Percentiles rank a stretch among this genome's conserved stretches.
Evolutionary conservation across 495 filamentous ascomycete genomes (phyloP).

Genomic region (Talaromyces proteolyticus): DNA sequence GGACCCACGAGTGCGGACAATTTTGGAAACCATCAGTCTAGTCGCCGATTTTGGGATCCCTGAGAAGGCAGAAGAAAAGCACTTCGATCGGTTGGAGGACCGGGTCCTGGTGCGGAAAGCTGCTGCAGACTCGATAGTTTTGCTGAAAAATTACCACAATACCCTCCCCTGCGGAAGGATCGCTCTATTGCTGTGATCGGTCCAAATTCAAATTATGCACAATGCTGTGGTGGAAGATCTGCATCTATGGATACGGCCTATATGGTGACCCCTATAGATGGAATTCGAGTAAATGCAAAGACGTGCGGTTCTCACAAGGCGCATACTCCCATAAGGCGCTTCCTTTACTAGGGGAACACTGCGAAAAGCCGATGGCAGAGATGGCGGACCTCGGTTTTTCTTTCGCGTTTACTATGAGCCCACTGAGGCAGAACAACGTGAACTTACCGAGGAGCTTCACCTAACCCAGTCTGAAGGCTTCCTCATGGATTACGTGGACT

Average conservation of each 20-base stretch:
- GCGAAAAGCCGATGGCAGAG: constrained; percentile 38
- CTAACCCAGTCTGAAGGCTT: constrained; percentile 50
- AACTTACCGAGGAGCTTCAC: constrained; percentile 46
- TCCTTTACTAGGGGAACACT: constrained; percentile 45
- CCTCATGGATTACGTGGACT: constrained; percentile 58
- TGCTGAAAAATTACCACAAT: constrained; percentile 66
- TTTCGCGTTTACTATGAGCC: constrained; percentile 57
- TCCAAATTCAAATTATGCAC: constrained; percentile 66
- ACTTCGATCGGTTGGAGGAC: constrained; percentile 53
- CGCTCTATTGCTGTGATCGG: constrained; percentile 66
- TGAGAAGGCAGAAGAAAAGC: constrained; percentile 43
- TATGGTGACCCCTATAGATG: constrained; percentile 56
- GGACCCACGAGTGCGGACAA: constrained; percentile 48
- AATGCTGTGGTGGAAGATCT: constrained; percentile 71
- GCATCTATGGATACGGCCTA: constrained; percentile 73
- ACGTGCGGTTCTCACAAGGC: constrained; percentile 41
- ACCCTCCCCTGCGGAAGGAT: constrained; percentile 54
- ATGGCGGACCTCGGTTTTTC: constrained; percentile 45
- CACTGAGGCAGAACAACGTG: constrained; percentile 31
- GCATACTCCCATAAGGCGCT: constrained; percentile 56
- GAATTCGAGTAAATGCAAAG: constrained; percentile 40
- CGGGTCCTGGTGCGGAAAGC: constrained; percentile 54
- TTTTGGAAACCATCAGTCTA: constrained; percentile 46
- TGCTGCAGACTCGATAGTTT: constrained; percentile 55
- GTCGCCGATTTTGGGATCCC: constrained; percentile 36